A percentile compares a stretch with the other conserved stretches of the same genome.
phyloP scores from a whole-genome alignment of 768 basidiomycete species.

The Tylopilus sp. region DNA sequence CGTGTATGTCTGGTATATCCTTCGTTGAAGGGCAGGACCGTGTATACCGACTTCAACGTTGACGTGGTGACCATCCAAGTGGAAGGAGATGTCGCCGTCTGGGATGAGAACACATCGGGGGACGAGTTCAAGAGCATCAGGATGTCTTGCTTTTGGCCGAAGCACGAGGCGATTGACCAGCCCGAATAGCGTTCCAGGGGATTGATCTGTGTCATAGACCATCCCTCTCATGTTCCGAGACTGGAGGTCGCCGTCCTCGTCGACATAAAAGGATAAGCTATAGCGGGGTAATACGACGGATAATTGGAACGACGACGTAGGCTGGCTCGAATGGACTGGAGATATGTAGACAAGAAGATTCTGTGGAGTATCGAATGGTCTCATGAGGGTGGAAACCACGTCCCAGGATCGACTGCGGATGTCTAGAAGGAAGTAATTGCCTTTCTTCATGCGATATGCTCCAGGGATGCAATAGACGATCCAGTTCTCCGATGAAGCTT shows the following conservation, averaged over 20 bases:
- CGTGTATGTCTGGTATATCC: slow-evolving; percentile 28
- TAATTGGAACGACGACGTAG: slow-evolving; percentile 12
- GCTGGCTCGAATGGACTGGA: background rate
- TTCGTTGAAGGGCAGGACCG: background rate
- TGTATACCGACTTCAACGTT: slow-evolving; percentile 7
- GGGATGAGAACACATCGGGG: slow-evolving; percentile 39
- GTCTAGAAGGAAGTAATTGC: slow-evolving; percentile 20
- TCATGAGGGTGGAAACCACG: slow-evolving; percentile 24
- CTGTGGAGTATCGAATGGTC: slow-evolving; percentile 20
- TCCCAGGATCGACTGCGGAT: slow-evolving; percentile 24
- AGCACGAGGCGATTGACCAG: slow-evolving; percentile 40
- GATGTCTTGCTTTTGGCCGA: slow-evolving; percentile 18
- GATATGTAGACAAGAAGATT: slow-evolving; percentile 22
- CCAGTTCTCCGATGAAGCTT: slow-evolving; percentile 27
- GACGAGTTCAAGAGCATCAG: background rate
- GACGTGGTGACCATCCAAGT: slow-evolving; percentile 14
- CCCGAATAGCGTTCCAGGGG: slow-evolving; percentile 43
- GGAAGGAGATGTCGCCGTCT: slow-evolving; percentile 25
- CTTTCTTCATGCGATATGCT: slow-evolving; percentile 5
- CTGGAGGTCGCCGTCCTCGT: slow-evolving; percentile 32
- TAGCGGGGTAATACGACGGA: slow-evolving; percentile 34
- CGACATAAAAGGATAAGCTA: slow-evolving; percentile 20
- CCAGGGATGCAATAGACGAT: slow-evolving; percentile 9
- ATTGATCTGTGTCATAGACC: slow-evolving; percentile 41
- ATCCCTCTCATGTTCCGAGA: slow-evolving; percentile 41